Base-by-base conservation (phyloP, 2,329 filamentous ascomycete genomes). In the Hypoxylon sp. region DNA sequence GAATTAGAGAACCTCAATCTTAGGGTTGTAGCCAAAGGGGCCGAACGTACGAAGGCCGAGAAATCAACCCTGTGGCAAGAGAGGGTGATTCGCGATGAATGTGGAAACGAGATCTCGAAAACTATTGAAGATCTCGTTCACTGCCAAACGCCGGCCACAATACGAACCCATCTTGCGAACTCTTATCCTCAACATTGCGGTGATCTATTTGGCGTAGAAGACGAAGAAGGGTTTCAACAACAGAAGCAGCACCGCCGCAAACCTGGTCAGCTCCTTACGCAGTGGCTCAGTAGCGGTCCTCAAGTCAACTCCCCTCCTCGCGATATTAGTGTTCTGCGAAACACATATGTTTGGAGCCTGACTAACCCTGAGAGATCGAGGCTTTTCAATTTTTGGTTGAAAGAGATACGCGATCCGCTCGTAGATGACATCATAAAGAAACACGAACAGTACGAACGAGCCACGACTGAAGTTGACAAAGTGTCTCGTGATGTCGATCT, bases 1-100 rank as follows among this genome's bases (percentile, higher is more conserved):
- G 71, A 78, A 1, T 77, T 92, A 0, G 73, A 84, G 7, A 73
- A 74, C 0, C 74, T 85, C n/a, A 90, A 87, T 60, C 81, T 92
- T 5, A 79, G 82, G 0, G 64, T 70, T 0, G 77, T 86, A 3
- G 73, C 73, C 1, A 66, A 74, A 13, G 60, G 69, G 0, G 71
- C 76, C 6, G 71, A 74, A 1, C 75, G 77, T 8, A 87, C 84
- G 0, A 81, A 75, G n/a, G 64, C 75, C 0, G 82, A 85, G 65
- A 82, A 78, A 27, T 67, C 63, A 0, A 70, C 72, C 0, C 27
- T 79, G 0, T 81, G 78, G 56, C 70, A 78, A 2, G 53, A 68
- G 1, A 72, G 72, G 6, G 64, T 72, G 2, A 57, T 47, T 8
- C 61, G 77, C 2, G 51, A 65, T 8, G 15, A 42, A 0, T 44